A percentile compares a stretch with the other conserved stretches of the same genome.
These are phyloP conservation scores for Trypanosoma brucei DNA, from an alignment of 208 protist species.

Conservation along the genomic window DNA sequence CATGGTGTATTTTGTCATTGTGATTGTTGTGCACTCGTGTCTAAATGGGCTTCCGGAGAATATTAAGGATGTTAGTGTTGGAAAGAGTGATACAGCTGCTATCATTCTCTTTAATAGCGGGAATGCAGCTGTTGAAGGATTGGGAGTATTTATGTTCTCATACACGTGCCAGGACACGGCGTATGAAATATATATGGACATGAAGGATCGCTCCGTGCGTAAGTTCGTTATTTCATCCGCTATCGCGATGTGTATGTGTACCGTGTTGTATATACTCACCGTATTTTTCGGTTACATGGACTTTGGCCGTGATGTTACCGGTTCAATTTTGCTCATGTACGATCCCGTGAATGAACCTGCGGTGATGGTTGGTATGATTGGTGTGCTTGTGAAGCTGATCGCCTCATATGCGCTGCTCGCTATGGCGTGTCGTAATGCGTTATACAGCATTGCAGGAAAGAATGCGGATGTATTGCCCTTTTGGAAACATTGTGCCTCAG, in stretches of 20 bases:
- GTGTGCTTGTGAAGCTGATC: slow-evolving; percentile 56
- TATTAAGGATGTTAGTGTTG: neutral
- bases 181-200: slow-evolving; percentile 41
- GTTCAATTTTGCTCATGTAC: slow-evolving; percentile 59
- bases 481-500: slow-evolving; percentile 51
- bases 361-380: slow-evolving; percentile 52
- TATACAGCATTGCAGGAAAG: slow-evolving; percentile 54
- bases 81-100: neutral
- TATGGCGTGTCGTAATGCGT: slow-evolving; percentile 54
- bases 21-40: slow-evolving; percentile 42
- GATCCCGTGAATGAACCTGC: slow-evolving; percentile 46
- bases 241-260: slow-evolving; percentile 46
- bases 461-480: slow-evolving; percentile 43
- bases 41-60: slow-evolving; percentile 28
- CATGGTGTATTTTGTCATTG: slow-evolving; percentile 56
- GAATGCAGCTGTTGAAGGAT: slow-evolving; percentile 15
- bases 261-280: slow-evolving; percentile 43
- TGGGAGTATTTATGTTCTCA: slow-evolving; percentile 42
- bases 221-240: slow-evolving; percentile 33
- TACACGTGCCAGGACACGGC: slow-evolving; percentile 59
- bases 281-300: slow-evolving; percentile 65
- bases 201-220: slow-evolving; percentile 28
- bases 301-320: slow-evolving; percentile 37
- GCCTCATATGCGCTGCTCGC: slow-evolving; percentile 49
- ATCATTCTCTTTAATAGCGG: slow-evolving; percentile 13